Conservation (phyloP, 495 filamentous ascomycete species). For the Amorphotheca resinae region DNA sequence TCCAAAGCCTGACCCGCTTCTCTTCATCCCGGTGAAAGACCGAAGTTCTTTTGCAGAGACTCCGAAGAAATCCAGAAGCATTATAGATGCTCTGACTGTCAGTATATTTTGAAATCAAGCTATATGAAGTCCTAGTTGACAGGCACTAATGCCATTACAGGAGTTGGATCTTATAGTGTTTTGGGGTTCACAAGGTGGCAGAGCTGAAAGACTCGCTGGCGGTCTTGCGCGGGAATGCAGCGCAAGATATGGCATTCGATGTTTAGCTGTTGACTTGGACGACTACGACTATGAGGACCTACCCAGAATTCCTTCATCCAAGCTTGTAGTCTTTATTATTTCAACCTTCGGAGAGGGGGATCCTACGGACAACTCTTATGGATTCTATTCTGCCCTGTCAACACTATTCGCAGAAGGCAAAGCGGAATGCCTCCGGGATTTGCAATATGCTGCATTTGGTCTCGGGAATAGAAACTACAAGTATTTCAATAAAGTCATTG, state of each 20-base stretch:
- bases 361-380: slow-evolving; percentile 97
- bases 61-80: too few relatives aligned
- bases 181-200: slow-evolving; percentile 96
- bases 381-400: slow-evolving; percentile 85
- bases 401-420: slow-evolving; percentile 66
- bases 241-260: slow-evolving; percentile 89
- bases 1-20: too few relatives aligned
- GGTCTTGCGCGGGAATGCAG: slow-evolving; percentile 92
- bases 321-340: slow-evolving; percentile 86
- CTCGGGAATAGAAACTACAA: slow-evolving; percentile 98
- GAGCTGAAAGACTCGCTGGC: slow-evolving; percentile 97
- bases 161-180: slow-evolving; percentile 97
- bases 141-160: too few relatives aligned
- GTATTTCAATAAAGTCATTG: slow-evolving; percentile 98
- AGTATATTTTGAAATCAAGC: too few relatives aligned
- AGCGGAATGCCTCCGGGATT: slow-evolving; percentile 63
- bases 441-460: slow-evolving; percentile 91
- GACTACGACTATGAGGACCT: slow-evolving; percentile 96
- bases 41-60: too few relatives aligned
- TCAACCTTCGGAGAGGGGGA: slow-evolving; percentile 98
- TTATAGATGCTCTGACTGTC: too few relatives aligned
- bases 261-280: slow-evolving; percentile 95
- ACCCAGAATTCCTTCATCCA: slow-evolving; percentile 77
- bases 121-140: too few relatives aligned
- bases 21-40: too few relatives aligned